Conservation (phyloP, 345 rosid species). For the Sonneratia alba region DNA sequence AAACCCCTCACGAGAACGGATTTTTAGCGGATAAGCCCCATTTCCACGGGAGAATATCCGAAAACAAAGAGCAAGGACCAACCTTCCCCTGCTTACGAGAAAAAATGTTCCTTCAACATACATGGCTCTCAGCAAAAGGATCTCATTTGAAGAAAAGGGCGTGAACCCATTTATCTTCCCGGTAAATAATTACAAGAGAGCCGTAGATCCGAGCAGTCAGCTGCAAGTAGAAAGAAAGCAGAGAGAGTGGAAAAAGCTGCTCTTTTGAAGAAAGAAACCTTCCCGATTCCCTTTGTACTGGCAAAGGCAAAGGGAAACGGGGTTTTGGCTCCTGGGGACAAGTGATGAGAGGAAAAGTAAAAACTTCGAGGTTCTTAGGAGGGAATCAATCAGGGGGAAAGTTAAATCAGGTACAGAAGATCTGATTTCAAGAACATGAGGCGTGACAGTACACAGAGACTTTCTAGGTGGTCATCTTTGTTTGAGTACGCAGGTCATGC, state of each 20-base stretch:
- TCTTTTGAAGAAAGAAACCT: background rate
- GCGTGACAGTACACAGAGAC: background rate
- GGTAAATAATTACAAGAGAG: background rate
- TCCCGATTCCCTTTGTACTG: background rate
- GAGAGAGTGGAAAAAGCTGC: background rate
- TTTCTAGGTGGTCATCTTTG: background rate
- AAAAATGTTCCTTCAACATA: background rate
- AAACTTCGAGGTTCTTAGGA: background rate
- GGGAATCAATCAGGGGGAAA: background rate
- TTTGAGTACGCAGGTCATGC: background rate
- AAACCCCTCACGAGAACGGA: constrained; percentile 6
- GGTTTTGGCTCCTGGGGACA: background rate
- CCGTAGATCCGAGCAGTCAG: background rate
- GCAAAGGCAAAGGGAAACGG: background rate
- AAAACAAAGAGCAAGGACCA: background rate
- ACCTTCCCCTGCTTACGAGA: background rate
- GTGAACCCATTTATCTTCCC: background rate
- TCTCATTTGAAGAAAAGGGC: background rate
- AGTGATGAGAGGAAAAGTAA: background rate
- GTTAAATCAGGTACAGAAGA: background rate
- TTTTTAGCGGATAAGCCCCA: constrained; percentile 7
- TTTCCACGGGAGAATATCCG: constrained; percentile 2
- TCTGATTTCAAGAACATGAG: background rate
- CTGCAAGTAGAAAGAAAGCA: background rate
- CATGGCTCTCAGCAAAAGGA: background rate